phyloP scores from a whole-genome alignment of 345 rosid species.

The Populus deltoides region DNA sequence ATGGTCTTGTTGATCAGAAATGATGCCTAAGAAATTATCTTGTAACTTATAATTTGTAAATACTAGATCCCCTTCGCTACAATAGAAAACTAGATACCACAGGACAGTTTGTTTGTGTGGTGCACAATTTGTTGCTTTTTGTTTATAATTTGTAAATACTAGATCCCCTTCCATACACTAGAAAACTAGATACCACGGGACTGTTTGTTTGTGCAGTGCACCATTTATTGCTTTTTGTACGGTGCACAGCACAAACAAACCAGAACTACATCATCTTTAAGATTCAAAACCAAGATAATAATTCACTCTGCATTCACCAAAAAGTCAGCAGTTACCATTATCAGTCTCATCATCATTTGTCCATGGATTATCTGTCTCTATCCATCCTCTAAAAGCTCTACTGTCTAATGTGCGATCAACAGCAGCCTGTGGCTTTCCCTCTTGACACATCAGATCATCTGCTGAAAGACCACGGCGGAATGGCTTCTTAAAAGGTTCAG shows the following conservation, averaged over 20 bases:
- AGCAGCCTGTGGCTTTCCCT: constrained; percentile 86
- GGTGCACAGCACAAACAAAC: not conserved
- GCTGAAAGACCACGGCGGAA: constrained; percentile 45
- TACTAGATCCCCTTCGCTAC: not conserved
- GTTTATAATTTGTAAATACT: not conserved
- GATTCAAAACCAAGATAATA: constrained; percentile 2
- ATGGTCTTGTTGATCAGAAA: not conserved
- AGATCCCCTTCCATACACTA: not conserved
- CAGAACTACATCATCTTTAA: not conserved
- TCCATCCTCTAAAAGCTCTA: constrained; percentile 81
- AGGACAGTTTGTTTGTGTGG: not conserved
- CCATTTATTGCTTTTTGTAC: too few relatives aligned
- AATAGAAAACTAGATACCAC: not conserved
- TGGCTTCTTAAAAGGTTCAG: constrained; percentile 66
- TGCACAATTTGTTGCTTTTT: not conserved
- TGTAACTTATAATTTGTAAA: not conserved
- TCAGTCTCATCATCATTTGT: constrained; percentile 93
- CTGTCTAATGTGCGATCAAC: constrained; percentile 83
- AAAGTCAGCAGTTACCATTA: constrained; percentile 48
- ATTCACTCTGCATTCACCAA: not conserved
- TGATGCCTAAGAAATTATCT: not conserved
- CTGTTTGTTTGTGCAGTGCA: not conserved
- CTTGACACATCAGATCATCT: constrained; percentile 77
- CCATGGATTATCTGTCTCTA: constrained; percentile 92
- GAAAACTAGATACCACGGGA: not conserved